phyloP scores from a whole-genome alignment of 1,284 basidiomycete species.

The Cystobasidiaceae sp. region DNA sequence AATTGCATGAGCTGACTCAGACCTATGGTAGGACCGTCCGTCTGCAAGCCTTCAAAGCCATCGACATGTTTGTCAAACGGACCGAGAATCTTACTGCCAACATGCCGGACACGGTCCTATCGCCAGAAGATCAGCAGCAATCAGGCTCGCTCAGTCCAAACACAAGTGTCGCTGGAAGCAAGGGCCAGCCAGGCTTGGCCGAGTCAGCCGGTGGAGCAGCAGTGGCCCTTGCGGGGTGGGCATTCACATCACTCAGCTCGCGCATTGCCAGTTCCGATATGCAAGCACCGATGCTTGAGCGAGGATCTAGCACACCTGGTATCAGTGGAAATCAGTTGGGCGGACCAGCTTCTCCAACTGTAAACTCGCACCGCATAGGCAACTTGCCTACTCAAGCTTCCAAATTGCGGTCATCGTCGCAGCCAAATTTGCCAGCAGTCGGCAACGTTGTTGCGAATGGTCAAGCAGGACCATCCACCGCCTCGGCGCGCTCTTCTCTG shows the following conservation, averaged over 20 bases:
- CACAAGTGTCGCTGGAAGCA: conserved; percentile 29
- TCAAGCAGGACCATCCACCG: not conserved
- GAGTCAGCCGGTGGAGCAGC: conserved; percentile 83
- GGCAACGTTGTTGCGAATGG: not conserved
- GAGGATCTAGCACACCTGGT: conserved; percentile 44
- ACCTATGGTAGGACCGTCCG: conserved; percentile 64
- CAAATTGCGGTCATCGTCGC: conserved; percentile 4
- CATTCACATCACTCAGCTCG: conserved; percentile 76
- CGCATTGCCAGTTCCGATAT: conserved; percentile 52
- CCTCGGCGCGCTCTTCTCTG: conserved; percentile 35
- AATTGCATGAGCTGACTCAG: too few relatives aligned
- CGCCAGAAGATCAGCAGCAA: conserved; percentile 46
- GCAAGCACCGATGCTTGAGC: conserved; percentile 3
- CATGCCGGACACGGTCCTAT: conserved; percentile 52
- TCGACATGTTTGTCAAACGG: conserved; percentile 76
- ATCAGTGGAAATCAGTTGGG: too few relatives aligned
- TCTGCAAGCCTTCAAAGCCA: conserved; percentile 88
- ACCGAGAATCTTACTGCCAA: conserved; percentile 70
- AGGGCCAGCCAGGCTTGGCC: conserved; percentile 57
- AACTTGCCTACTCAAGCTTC: not conserved
- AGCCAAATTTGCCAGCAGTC: not conserved
- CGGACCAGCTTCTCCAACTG: too few relatives aligned
- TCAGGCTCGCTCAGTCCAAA: conserved; percentile 29
- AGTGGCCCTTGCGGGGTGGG: conserved; percentile 86
- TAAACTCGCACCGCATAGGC: too few relatives aligned